Evolutionary conservation across 176 grass and related monocot genomes (phyloP), one percentile per base, ranked within the genome.

Genomic region (Thinopyrum elongatum): DNA sequence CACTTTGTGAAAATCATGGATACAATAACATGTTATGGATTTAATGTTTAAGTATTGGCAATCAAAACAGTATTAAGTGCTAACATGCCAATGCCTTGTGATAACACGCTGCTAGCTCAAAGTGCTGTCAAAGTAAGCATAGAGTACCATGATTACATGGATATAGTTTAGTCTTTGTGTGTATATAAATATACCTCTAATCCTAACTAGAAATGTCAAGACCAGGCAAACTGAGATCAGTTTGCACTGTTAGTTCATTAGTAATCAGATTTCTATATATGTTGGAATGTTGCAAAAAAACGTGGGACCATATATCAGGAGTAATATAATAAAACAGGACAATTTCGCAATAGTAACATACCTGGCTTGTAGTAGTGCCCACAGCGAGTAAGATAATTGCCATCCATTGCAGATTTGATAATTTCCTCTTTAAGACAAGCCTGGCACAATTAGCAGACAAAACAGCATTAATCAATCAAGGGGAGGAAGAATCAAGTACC

Each of bases 321-420:
- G 64, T 22, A 57, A 53, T 53, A 19, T 21, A 47, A 81, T 25
- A 59, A 87, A 72, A 91, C 49, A 67, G 17, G 64, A 63, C 70
- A 72, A 12, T 26, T 61, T 72, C 8, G 82, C 29, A 59, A 39
- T 70, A 65, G 75, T 25, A 79, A 80, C 49, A 81, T 78, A 99
- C 97, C 92, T 96, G 97, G 80, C 97, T 99, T 83, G 93, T 94
- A 68, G 97, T 96, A 69, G 97, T 99, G 70, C 97, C 97, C 80
- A 98, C 82, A 80, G 97, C 88, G 14, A 99, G 89, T 70, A 99
- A 91, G 77, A 94, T 77, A 70, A 99, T 92, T 39, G 94, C 97
- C 88, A 95, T 94, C 94, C 97, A 99, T 66, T 99, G 97, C 77
- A 95, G 84, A 83, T 94, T 94, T 69, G 90, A 92, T 55, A 96